A percentile compares a stretch with the other conserved stretches of the same genome.
Conservation (phyloP, 108 stramenopile genomes). For the Cyclotella cryptica region DNA sequence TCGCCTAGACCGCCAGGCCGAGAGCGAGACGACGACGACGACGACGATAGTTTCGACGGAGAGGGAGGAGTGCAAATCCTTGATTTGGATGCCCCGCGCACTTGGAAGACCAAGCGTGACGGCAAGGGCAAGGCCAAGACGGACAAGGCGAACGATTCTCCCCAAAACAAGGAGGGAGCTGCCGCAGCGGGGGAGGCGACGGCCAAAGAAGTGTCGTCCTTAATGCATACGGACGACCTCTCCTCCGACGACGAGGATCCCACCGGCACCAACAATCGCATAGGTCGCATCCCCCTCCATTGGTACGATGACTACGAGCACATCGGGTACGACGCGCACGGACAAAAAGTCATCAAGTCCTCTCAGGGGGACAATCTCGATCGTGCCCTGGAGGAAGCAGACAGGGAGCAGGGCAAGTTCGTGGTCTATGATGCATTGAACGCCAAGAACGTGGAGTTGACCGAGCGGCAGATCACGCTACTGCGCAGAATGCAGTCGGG, state of each 20-base stretch:
- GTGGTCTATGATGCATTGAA: conserved; percentile 96
- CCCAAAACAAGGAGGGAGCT: conserved; percentile 11
- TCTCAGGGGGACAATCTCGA: conserved; percentile 72
- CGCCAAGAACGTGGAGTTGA: conserved; percentile 88
- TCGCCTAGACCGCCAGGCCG: conserved; percentile 58
- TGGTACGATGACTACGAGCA: conserved; percentile 98
- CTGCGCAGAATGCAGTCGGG: conserved; percentile 93
- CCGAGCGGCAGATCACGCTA: conserved; percentile 91
- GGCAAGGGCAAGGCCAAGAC: conserved; percentile 41
- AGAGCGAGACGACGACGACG: conserved; percentile 63
- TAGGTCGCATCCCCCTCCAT: conserved; percentile 96
- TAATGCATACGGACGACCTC: conserved; percentile 94
- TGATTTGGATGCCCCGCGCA: conserved; percentile 66
- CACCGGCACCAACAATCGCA: conserved; percentile 86
- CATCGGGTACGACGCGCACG: conserved; percentile 95
- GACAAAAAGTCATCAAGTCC: conserved; percentile 84
- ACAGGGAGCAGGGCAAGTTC: conserved; percentile 60
- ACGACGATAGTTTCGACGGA: conserved; percentile 59
- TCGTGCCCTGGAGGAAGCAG: conserved; percentile 82
- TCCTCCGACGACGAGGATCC: conserved; percentile 97
- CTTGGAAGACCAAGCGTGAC: conserved; percentile 47
- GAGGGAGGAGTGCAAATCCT: conserved; percentile 69
- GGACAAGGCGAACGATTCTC: conserved; percentile 21
- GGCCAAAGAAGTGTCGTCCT: conserved; percentile 26
- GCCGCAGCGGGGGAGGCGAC: conserved; percentile 1